Base-by-base conservation (phyloP, 805 yeast genomes). In the Metschnikowia sp. region DNA sequence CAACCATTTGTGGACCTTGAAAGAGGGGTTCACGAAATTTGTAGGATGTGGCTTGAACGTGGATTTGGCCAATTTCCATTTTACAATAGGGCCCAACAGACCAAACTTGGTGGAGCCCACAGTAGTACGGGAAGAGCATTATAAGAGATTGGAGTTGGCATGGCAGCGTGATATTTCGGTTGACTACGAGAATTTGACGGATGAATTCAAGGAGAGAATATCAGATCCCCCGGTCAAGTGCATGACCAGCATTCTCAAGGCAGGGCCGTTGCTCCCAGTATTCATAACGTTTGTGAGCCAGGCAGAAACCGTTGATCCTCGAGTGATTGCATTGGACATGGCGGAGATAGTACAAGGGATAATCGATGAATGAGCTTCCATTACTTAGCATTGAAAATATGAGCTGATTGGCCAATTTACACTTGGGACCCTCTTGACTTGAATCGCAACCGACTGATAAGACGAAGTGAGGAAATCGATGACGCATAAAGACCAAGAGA, bases 1-100 rank as follows among this genome's bases (percentile, higher is more conserved):
- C 54, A 77, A 84, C 15, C 80, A 79, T 35, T 72, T 76, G 32
- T 88, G 96, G 96, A 86, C 96, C 0, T 62, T 88, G 45, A 88
- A 88, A 59, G 96, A 88, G 60, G 81, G 88, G 18, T 85, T 80
- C 57, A 76, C 87, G 7, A 88, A 88, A 57, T 77, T 74, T 34
- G 55, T 76, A 2, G 96, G 95, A 0, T 64, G 74, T 13, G 95
- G 96, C 13, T 36, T 56, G 36, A 56, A 56, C 26, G 44, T 50
- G 18, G 58, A 56, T 41, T 46, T 56, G 41, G 22, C 49, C n/a
- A 34, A 42, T 15, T 49, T 55, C 34, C 35, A 30, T 38, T 53
- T 55, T 32, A n/a, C 19, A 8, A 32, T 41, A 10, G 45, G 49
- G 32, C 45, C 42, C 6, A 12, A 33, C 4, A 32, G 39, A 5